These are phyloP conservation scores for Psilocybe cubensis DNA, from an alignment of 768 basidiomycete genomes.

Conservation along the genomic window DNA sequence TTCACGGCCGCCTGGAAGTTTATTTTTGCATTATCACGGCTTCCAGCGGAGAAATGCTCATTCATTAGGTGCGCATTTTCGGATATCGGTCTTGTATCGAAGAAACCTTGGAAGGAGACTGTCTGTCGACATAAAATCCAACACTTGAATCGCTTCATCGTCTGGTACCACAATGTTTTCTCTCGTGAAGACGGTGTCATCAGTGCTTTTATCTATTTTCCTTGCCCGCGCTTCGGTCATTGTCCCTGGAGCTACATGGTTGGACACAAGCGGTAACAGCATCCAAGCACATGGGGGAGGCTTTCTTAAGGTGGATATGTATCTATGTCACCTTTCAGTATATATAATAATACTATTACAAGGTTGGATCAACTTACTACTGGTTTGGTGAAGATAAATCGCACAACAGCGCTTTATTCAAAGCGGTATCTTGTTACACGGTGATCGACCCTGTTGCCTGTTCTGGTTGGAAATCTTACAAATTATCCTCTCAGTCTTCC, in stretches of 20 bases:
- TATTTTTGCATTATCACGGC: not conserved
- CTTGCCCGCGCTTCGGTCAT: constrained; percentile 44
- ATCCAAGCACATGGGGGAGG: constrained; percentile 71
- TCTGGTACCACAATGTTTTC: not conserved
- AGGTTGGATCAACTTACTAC: constrained; percentile 60
- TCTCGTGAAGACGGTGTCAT: not conserved
- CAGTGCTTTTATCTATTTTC: constrained; percentile 19
- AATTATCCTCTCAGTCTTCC: constrained; percentile 38
- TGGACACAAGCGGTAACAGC: constrained; percentile 59
- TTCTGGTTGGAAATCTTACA: not conserved
- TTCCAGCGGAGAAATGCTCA: not conserved
- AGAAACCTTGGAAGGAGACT: not conserved
- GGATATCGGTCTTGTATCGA: not conserved
- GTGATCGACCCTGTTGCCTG: constrained; percentile 27
- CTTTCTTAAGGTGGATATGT: constrained; percentile 48
- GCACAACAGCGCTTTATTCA: constrained; percentile 55
- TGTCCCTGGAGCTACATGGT: constrained; percentile 65
- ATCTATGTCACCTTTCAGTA: not conserved
- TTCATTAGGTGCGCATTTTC: not conserved
- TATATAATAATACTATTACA: not conserved
- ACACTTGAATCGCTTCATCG: not conserved
- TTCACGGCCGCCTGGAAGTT: not conserved
- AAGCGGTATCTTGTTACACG: constrained; percentile 61
- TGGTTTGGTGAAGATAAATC: constrained; percentile 71
- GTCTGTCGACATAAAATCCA: not conserved